These are phyloP conservation scores for Phialocephala subalpina DNA, from an alignment of 2,329 filamentous ascomycete genomes.

Conservation along the genomic window DNA sequence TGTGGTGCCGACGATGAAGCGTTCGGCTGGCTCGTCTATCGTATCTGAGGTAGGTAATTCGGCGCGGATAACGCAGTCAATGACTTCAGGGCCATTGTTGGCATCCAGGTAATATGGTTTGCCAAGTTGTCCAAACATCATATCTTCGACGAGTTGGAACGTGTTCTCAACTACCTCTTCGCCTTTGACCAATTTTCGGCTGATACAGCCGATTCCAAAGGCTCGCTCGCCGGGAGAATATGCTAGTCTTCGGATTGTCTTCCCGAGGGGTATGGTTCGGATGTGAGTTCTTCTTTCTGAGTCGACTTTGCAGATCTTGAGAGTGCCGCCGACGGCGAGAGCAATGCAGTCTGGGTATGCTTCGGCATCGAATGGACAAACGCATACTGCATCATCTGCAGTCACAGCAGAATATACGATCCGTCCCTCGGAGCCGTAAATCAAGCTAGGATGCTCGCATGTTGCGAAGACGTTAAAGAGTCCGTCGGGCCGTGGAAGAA, in stretches of 20 bases:
- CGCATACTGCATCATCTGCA: conserved; percentile 81
- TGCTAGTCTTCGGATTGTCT: conserved; percentile 86
- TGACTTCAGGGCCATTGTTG: conserved; percentile 66
- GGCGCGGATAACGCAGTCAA: conserved; percentile 84
- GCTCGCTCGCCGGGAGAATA: conserved; percentile 82
- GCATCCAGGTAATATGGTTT: conserved; percentile 69
- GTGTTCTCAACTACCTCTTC: conserved; percentile 80
- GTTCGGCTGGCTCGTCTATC: conserved; percentile 66
- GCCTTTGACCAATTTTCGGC: conserved; percentile 72
- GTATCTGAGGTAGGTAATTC: conserved; percentile 70
- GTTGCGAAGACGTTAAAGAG: conserved; percentile 88
- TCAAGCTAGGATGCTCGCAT: conserved; percentile 92
- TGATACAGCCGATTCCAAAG: conserved; percentile 88
- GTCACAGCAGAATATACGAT: conserved; percentile 95
- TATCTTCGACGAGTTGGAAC: conserved; percentile 91
- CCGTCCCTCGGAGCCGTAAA: conserved; percentile 87
- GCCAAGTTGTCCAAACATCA: conserved; percentile 81
- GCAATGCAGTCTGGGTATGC: conserved; percentile 84
- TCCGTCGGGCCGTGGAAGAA: conserved; percentile 72
- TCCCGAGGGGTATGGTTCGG: conserved; percentile 77
- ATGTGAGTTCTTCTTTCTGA: conserved; percentile 89
- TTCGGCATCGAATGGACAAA: conserved; percentile 83
- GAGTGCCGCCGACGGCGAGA: conserved; percentile 77
- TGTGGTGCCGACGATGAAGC: conserved; percentile 92
- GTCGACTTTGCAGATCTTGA: conserved; percentile 85